Evolutionary conservation across 352 stramenopile species (phyloP).

Genomic region (Thraustochytrium sp.): DNA sequence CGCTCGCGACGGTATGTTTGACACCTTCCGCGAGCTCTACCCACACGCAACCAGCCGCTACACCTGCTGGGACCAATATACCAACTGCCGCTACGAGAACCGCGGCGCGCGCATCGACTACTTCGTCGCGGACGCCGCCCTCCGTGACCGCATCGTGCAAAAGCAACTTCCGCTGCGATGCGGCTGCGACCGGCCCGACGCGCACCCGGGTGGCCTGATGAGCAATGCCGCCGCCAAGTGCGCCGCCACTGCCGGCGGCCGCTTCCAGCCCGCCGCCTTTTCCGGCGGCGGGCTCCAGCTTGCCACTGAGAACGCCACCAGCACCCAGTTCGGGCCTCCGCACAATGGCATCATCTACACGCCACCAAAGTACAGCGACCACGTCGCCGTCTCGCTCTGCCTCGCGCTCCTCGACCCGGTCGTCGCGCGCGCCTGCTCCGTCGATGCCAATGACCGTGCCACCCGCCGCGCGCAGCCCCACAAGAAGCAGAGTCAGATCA

Average conservation of each 20-base stretch:
- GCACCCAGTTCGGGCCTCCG: constrained; percentile 58
- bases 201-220: not conserved
- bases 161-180: constrained; percentile 46
- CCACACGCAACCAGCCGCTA: constrained; percentile 58
- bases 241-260: constrained; percentile 57
- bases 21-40: constrained; percentile 62
- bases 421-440: too few species aligned
- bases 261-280: constrained; percentile 59
- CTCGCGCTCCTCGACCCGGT: constrained; percentile 32
- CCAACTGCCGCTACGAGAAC: constrained; percentile 63
- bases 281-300: constrained; percentile 59
- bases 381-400: constrained; percentile 62
- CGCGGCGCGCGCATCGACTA: constrained; percentile 65
- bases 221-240: constrained; percentile 52
- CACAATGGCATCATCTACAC: constrained; percentile 70
- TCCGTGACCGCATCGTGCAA: constrained; percentile 52
- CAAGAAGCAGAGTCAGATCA: constrained; percentile 18
- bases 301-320: constrained; percentile 53
- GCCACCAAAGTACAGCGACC: constrained; percentile 61
- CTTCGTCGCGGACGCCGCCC: constrained; percentile 58
- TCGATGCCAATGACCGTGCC: not conserved
- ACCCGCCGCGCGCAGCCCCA: constrained; percentile 37
- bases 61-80: constrained; percentile 68
- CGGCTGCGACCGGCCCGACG: not conserved
- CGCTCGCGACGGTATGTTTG: constrained; percentile 62